Conservation (phyloP, 1,284 basidiomycete genomes). For the Irpex sp. region DNA sequence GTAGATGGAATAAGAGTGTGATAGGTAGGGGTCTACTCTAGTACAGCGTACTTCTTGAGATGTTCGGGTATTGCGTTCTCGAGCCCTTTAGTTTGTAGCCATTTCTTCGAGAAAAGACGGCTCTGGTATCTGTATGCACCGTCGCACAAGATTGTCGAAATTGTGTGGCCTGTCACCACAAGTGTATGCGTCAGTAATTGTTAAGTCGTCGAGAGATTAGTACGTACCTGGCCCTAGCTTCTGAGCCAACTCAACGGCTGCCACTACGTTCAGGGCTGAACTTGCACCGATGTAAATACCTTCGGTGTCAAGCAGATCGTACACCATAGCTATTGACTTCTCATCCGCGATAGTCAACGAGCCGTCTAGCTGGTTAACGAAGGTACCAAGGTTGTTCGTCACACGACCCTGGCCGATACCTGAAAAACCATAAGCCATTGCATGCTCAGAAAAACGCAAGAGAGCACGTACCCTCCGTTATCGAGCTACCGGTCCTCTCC, state of each 20-base stretch:
- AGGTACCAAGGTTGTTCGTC: constrained; percentile 92
- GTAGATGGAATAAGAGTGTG: too few relatives aligned
- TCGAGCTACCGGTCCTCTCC: constrained; percentile 90
- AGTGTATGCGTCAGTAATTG: background rate
- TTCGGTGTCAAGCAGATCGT: constrained; percentile 92
- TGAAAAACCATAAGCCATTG: constrained; percentile 34
- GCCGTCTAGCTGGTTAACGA: constrained; percentile 85
- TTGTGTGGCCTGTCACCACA: constrained; percentile 71
- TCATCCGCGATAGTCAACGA: constrained; percentile 91
- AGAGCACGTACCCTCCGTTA: constrained; percentile 81
- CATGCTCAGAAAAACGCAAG: background rate
- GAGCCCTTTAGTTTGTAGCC: constrained; percentile 90
- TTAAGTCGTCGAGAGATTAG: background rate
- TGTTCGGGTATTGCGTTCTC: constrained; percentile 85
- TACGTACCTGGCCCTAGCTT: constrained; percentile 83
- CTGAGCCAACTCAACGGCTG: constrained; percentile 90
- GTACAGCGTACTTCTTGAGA: constrained; percentile 91
- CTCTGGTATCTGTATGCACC: constrained; percentile 98
- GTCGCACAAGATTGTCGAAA: constrained; percentile 94
- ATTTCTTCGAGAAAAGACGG: constrained; percentile 94
- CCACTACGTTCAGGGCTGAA: constrained; percentile 95
- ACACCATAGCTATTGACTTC: constrained; percentile 94
- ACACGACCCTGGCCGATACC: constrained; percentile 98
- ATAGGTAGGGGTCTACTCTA: too few relatives aligned
- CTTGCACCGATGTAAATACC: constrained; percentile 98